Percentiles rank a stretch among this genome's conserved stretches.
Conservation (phyloP, 2,329 filamentous ascomycete species). For the Ophioceras dolichostomum region DNA sequence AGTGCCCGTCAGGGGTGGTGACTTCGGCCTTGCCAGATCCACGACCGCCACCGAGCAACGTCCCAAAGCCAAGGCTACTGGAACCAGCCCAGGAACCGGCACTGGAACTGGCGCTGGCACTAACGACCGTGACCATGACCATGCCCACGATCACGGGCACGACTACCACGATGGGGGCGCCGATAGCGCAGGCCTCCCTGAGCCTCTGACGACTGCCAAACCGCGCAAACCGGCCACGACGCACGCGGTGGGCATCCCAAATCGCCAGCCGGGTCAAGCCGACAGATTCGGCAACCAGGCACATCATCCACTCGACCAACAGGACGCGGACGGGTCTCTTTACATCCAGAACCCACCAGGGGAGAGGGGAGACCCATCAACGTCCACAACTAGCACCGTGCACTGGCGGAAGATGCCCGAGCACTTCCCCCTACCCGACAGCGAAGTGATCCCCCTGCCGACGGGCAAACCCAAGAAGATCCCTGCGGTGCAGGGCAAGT, state of each 20-base stretch:
- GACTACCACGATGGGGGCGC: neutral
- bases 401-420: conserved; percentile 69
- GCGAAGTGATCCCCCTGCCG: conserved; percentile 65
- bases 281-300: conserved; percentile 9
- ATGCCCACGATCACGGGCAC: neutral
- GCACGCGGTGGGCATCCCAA: neutral
- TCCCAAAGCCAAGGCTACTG: conserved; percentile 2
- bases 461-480: conserved; percentile 57
- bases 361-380: conserved; percentile 11
- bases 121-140: too few relatives aligned
- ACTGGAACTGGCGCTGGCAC: too few relatives aligned
- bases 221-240: neutral
- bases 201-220: neutral
- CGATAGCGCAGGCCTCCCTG: neutral
- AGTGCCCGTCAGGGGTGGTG: neutral
- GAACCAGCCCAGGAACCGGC: too few relatives aligned
- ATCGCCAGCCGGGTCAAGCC: conserved; percentile 11
- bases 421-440: conserved; percentile 61
- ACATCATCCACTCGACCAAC: conserved; percentile 9
- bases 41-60: neutral
- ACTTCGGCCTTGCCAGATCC: neutral
- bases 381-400: conserved; percentile 18
- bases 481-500: conserved; percentile 64
- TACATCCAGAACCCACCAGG: conserved; percentile 11
- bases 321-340: neutral